Evolutionary conservation across 108 stramenopile species (phyloP).

Genomic region (Cyclotella kingstonii): DNA sequence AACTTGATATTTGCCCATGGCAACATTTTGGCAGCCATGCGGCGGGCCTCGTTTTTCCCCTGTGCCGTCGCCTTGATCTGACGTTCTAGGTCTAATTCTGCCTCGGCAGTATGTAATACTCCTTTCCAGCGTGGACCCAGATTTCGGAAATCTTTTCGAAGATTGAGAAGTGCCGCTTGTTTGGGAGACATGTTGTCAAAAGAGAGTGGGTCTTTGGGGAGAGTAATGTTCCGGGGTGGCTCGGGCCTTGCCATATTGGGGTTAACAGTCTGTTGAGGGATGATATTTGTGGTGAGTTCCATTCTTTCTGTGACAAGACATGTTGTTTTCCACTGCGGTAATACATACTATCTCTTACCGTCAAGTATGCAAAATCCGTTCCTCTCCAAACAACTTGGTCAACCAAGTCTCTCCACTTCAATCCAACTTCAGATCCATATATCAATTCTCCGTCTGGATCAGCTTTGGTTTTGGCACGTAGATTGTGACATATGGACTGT

Average conservation of each 20-base stretch:
- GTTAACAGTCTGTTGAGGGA: not conserved
- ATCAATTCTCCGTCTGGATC: slow-evolving; percentile 6
- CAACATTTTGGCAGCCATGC: slow-evolving; percentile 2
- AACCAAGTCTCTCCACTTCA: slow-evolving; percentile 19
- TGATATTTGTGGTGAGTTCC: too few relatives aligned
- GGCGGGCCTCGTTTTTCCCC: not conserved
- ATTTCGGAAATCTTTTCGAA: slow-evolving; percentile 1
- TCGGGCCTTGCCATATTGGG: not conserved
- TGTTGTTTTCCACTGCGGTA: too few relatives aligned
- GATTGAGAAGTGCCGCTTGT: not conserved
- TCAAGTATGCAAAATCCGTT: slow-evolving; percentile 25
- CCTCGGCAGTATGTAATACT: slow-evolving; percentile 20
- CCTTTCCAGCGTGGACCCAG: slow-evolving; percentile 35
- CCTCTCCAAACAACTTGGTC: slow-evolving; percentile 35
- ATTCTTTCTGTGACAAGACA: too few relatives aligned
- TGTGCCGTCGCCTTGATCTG: not conserved
- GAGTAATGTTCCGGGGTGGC: not conserved
- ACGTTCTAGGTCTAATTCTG: not conserved
- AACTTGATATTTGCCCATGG: slow-evolving; percentile 28
- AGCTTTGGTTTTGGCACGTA: slow-evolving; percentile 1
- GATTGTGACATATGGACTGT: not conserved
- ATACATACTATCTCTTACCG: not conserved
- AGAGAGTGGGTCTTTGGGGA: not conserved
- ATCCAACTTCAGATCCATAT: not conserved
- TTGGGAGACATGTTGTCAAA: not conserved